A percentile compares a stretch with the other conserved stretches of the same genome.
Evolutionary conservation across 768 basidiomycete species (phyloP).

Genomic region (Mycena albidolilacea): DNA sequence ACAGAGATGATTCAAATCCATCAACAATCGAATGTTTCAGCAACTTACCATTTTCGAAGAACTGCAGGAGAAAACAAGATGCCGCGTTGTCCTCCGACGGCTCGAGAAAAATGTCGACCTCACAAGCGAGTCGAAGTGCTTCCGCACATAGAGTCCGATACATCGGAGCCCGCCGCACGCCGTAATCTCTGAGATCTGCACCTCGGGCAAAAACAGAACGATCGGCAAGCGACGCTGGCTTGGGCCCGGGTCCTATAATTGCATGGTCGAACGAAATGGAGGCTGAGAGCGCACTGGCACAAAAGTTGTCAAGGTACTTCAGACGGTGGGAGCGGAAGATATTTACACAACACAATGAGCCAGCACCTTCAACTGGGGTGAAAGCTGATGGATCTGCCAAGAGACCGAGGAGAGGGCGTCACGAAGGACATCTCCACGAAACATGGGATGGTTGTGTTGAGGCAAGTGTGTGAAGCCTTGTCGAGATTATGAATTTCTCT

Average conservation of each 20-base stretch:
- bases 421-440: neutral
- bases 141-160: neutral
- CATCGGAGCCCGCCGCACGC: slow-evolving; percentile 13
- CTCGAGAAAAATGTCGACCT: slow-evolving; percentile 9
- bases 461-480: slow-evolving; percentile 10
- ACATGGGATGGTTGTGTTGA: slow-evolving; percentile 10
- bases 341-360: slow-evolving; percentile 15
- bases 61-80: slow-evolving; percentile 15
- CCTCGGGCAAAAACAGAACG: slow-evolving; percentile 14
- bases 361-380: slow-evolving; percentile 11
- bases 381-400: slow-evolving; percentile 17
- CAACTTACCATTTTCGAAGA: slow-evolving; percentile 4
- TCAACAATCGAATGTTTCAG: neutral
- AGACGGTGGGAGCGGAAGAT: neutral
- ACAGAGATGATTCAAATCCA: neutral
- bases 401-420: slow-evolving; percentile 15
- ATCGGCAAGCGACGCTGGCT: slow-evolving; percentile 16
- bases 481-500: neutral
- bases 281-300: slow-evolving; percentile 8
- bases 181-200: slow-evolving; percentile 21
- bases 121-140: slow-evolving; percentile 6
- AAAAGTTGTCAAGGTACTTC: no score
- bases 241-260: slow-evolving; percentile 18
- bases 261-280: slow-evolving; percentile 13
- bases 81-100: slow-evolving; percentile 22